Percentiles rank a stretch among this genome's conserved stretches.
Conservation (phyloP, 2,329 filamentous ascomycete genomes). For the Neofusicoccum kwambonambiense region DNA sequence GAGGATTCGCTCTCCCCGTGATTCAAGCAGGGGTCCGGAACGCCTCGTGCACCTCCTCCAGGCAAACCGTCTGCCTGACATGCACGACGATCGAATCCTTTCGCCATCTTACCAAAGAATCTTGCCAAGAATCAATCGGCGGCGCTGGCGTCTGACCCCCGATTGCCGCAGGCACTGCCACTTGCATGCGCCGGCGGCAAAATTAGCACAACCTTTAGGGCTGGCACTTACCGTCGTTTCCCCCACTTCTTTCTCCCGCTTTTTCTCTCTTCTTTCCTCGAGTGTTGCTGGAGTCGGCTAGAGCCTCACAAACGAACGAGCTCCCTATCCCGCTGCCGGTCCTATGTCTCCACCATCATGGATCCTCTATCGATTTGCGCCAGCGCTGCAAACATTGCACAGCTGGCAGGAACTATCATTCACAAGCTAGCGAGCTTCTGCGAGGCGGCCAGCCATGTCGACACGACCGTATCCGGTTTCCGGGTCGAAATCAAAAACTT, state of each 20-base stretch:
- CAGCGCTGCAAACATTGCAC: slow-evolving; percentile 15
- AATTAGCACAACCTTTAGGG: neutral
- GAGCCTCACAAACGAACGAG: neutral
- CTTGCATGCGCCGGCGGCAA: neutral
- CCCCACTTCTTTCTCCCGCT: neutral
- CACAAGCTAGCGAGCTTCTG: slow-evolving; percentile 3
- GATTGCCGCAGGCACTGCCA: slow-evolving; percentile 1
- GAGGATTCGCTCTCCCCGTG: neutral
- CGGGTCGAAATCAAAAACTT: slow-evolving; percentile 9
- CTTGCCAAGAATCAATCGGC: neutral
- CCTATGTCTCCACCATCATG: slow-evolving; percentile 13
- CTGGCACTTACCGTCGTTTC: neutral
- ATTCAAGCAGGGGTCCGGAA: neutral
- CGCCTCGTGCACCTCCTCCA: neutral
- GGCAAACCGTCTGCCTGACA: slow-evolving; percentile 7
- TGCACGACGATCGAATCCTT: neutral
- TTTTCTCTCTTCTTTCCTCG: neutral
- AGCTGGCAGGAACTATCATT: slow-evolving; percentile 15
- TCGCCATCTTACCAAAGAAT: neutral
- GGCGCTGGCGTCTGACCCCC: neutral
- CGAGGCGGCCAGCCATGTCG: slow-evolving; percentile 12
- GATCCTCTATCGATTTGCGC: slow-evolving; percentile 18
- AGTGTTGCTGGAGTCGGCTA: neutral
- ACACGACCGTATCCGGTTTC: slow-evolving; percentile 9
- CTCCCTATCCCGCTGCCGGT: neutral